These are phyloP conservation scores for Bullera alba DNA, from an alignment of 768 basidiomycete species.

Conservation along the genomic window DNA sequence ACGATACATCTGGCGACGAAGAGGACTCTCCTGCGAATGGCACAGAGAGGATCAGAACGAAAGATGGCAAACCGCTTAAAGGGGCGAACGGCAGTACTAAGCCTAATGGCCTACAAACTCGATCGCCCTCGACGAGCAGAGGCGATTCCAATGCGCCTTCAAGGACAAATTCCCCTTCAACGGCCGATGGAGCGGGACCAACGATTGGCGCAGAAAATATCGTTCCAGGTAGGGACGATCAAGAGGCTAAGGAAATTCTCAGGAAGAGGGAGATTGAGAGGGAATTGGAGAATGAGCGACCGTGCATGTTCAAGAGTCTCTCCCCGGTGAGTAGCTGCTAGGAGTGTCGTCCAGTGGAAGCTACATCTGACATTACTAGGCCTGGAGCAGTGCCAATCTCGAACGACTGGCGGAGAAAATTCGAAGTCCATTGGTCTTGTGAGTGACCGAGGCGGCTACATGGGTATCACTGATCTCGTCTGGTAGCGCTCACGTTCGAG, in stretches of 20 bases:
- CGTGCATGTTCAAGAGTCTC: conserved; percentile 92
- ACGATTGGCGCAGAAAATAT: no score
- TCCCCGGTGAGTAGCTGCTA: conserved; percentile 62
- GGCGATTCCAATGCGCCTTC: no score
- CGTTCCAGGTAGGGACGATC: conserved; percentile 5
- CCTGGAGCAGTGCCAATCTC: conserved; percentile 94
- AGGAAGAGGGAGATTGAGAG: conserved; percentile 21
- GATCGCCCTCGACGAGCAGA: no score
- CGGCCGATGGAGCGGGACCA: no score
- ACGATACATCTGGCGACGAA: no score
- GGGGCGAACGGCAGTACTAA: no score
- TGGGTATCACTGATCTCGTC: not conserved
- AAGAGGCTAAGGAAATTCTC: conserved; percentile 11
- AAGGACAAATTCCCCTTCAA: no score
- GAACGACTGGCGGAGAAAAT: conserved; percentile 94
- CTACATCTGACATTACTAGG: conserved; percentile 51
- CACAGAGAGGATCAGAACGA: not conserved
- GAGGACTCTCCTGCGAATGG: not conserved
- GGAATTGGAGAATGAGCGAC: conserved; percentile 47
- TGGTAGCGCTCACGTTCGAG: conserved; percentile 74
- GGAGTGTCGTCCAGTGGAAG: not conserved
- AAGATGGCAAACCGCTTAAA: no score
- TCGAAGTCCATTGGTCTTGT: conserved; percentile 92
- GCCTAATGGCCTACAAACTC: no score
- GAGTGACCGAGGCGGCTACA: conserved; percentile 37